These are phyloP conservation scores for Fusarium sp. DNA, from an alignment of 2,329 filamentous ascomycete species.

Conservation along the genomic window DNA sequence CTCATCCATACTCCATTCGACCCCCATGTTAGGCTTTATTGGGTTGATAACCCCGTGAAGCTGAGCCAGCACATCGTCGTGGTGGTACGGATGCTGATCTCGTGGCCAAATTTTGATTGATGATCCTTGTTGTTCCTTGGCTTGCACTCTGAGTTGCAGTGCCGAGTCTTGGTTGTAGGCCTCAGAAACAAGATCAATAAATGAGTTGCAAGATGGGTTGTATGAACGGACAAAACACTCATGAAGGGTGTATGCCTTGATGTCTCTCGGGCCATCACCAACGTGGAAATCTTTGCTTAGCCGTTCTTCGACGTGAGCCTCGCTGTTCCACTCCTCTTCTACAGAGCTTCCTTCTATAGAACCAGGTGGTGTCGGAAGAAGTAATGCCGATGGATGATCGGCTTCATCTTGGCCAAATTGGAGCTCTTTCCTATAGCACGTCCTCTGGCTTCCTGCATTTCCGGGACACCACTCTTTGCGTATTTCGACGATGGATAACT, in stretches of 20 bases:
- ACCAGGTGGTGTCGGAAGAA: conserved; percentile 11
- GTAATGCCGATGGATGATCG: conserved; percentile 2
- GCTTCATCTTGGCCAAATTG: conserved; percentile 51
- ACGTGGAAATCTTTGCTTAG: conserved; percentile 56
- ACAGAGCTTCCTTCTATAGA: conserved; percentile 2
- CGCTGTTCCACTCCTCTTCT: conserved; percentile 51
- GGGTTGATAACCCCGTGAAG: conserved; percentile 55
- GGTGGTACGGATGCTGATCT: conserved; percentile 8
- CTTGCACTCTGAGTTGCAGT: conserved; percentile 58
- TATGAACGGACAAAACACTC: conserved; percentile 69
- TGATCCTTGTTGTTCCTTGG: conserved; percentile 25
- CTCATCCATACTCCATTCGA: conserved; percentile 61
- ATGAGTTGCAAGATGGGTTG: conserved; percentile 63
- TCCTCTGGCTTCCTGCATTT: conserved; percentile 70
- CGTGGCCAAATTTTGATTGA: conserved; percentile 44
- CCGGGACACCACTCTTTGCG: conserved; percentile 73
- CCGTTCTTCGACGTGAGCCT: conserved; percentile 45
- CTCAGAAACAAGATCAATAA: conserved; percentile 67
- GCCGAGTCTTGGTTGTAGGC: conserved; percentile 48
- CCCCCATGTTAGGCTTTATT: conserved; percentile 47
- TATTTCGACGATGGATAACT: conserved; percentile 73
- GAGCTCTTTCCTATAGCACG: conserved; percentile 73
- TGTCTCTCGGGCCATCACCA: conserved; percentile 58
- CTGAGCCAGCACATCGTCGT: conserved; percentile 28
- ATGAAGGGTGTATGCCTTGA: conserved; percentile 62